phyloP scores from a whole-genome alignment of 306 rosid genomes.

The Fragaria ananassa region DNA sequence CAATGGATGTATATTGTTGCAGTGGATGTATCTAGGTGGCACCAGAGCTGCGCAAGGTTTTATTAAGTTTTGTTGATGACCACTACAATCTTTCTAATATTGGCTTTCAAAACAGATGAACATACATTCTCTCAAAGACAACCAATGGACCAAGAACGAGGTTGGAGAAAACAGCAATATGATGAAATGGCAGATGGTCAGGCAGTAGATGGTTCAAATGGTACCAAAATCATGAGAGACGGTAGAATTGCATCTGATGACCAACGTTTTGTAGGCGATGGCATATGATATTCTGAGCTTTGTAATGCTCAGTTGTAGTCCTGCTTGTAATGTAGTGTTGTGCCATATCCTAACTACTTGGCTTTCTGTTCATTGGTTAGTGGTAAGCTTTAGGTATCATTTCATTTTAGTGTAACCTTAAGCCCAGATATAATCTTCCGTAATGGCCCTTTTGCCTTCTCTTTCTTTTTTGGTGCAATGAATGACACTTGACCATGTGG shows the following conservation, averaged over 20 bases:
- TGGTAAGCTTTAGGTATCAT: slow-evolving; percentile 20
- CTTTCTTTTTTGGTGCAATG: background rate
- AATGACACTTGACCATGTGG: slow-evolving; percentile 25
- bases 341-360: slow-evolving; percentile 21
- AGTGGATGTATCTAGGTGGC: slow-evolving; percentile 12
- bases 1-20: slow-evolving; percentile 10
- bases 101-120: slow-evolving; percentile 62
- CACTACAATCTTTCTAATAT: slow-evolving; percentile 21
- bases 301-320: slow-evolving; percentile 2
- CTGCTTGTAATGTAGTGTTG: slow-evolving; percentile 18
- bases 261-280: slow-evolving; percentile 20
- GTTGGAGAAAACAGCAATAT: slow-evolving; percentile 35
- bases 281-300: slow-evolving; percentile 18
- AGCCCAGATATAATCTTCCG: slow-evolving; percentile 15
- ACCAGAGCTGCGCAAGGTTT: slow-evolving; percentile 17
- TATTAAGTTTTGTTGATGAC: slow-evolving; percentile 18
- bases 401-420: slow-evolving; percentile 20
- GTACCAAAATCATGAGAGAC: slow-evolving; percentile 27
- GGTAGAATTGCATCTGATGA: slow-evolving; percentile 19
- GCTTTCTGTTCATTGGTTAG: slow-evolving; percentile 18
- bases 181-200: slow-evolving; percentile 37
- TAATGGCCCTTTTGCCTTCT: background rate
- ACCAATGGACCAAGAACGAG: slow-evolving; percentile 43
- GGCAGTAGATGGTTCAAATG: slow-evolving; percentile 26
- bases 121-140: slow-evolving; percentile 46